phyloP scores from a whole-genome alignment of 2,329 filamentous ascomycete genomes.

The Pezicula radicicola region DNA sequence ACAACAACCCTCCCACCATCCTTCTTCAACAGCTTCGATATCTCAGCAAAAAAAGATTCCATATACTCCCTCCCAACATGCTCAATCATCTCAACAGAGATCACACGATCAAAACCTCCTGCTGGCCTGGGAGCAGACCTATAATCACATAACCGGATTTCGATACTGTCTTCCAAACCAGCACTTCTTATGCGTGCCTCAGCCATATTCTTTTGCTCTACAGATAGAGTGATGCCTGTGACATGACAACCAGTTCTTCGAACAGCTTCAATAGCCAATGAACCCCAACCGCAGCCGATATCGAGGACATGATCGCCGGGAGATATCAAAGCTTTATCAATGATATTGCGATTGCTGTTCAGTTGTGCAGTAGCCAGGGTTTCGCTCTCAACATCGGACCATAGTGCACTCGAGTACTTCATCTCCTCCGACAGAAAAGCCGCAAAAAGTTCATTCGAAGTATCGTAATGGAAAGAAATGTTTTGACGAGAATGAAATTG shows the following conservation, averaged over 20 bases:
- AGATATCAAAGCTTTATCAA: conserved; percentile 59
- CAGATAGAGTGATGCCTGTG: conserved; percentile 63
- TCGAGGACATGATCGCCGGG: conserved; percentile 64
- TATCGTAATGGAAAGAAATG: conserved; percentile 56
- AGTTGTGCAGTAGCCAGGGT: conserved; percentile 60
- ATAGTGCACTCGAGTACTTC: conserved; percentile 69
- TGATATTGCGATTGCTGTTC: conserved; percentile 60
- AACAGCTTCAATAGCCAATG: conserved; percentile 65
- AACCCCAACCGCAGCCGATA: conserved; percentile 71
- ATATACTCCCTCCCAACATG: conserved; percentile 65
- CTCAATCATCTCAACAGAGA: conserved; percentile 74
- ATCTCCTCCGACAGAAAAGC: conserved; percentile 69
- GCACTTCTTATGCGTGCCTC: conserved; percentile 57
- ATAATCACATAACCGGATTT: conserved; percentile 64
- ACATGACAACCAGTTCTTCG: conserved; percentile 60
- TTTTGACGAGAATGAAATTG: too few species aligned
- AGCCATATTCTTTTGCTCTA: conserved; percentile 63
- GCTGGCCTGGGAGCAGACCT: conserved; percentile 51
- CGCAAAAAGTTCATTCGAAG: conserved; percentile 69
- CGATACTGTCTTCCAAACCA: conserved; percentile 54
- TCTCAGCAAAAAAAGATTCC: conserved; percentile 53
- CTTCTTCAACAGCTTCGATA: neutral
- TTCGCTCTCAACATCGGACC: conserved; percentile 46
- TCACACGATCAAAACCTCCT: conserved; percentile 60
- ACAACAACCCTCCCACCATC: neutral